Evolutionary conservation across 78 protist genomes (phyloP).

Genomic region (Dictyostelium discoideum): DNA sequence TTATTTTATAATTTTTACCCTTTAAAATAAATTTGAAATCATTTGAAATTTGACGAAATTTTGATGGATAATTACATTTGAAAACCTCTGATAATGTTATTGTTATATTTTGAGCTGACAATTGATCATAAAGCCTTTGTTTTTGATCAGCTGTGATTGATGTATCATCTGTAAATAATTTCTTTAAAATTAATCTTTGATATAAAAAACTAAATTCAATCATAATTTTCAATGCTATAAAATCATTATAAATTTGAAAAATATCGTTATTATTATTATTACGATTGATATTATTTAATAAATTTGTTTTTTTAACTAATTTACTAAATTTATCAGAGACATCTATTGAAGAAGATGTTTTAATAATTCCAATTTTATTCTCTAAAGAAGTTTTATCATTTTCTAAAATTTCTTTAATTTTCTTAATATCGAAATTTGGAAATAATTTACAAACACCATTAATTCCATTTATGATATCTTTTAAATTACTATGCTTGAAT

Average conservation of each 20-base stretch:
- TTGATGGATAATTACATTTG: background rate
- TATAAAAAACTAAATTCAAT: background rate
- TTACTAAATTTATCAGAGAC: background rate
- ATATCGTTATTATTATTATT: background rate
- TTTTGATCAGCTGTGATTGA: background rate
- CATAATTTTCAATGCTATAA: background rate
- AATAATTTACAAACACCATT: background rate
- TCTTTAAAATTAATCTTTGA: background rate
- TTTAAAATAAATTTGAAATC: background rate
- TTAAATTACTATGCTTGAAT: background rate
- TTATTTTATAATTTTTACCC: background rate
- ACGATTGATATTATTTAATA: too few relatives aligned
- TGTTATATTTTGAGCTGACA: background rate
- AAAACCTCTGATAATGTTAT: background rate
- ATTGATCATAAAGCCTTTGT: background rate
- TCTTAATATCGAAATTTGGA: background rate
- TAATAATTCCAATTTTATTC: background rate
- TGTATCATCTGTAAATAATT: too few relatives aligned
- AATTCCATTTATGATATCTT: background rate
- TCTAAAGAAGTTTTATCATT: background rate
- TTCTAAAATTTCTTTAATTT: background rate
- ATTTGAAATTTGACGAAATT: background rate
- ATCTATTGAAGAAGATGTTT: background rate
- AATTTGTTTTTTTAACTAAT: too few relatives aligned
- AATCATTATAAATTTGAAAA: background rate